phyloP scores from a whole-genome alignment of 768 basidiomycete genomes.

The Cystobasidium ongulense region DNA sequence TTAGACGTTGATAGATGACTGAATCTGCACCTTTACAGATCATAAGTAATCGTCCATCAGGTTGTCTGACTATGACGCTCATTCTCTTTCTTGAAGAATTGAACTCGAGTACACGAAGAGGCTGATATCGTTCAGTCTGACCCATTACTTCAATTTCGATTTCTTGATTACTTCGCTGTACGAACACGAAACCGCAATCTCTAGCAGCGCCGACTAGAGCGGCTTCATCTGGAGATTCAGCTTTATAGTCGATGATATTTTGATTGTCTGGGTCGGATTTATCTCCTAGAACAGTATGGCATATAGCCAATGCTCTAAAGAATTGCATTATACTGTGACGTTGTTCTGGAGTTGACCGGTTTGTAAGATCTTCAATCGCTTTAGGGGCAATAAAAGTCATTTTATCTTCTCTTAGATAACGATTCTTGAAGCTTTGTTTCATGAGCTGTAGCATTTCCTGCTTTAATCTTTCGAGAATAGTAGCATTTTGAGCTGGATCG shows the following conservation, averaged over 20 bases:
- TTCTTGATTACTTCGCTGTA: slow-evolving; percentile 62
- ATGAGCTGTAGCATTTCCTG: slow-evolving; percentile 66
- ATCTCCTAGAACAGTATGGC: slow-evolving; percentile 83
- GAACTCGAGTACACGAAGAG: slow-evolving; percentile 81
- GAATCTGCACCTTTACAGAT: slow-evolving; percentile 97
- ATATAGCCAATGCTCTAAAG: slow-evolving; percentile 89
- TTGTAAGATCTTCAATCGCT: slow-evolving; percentile 66
- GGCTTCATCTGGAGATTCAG: slow-evolving; percentile 91
- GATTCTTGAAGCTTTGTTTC: slow-evolving; percentile 75
- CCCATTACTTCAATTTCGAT: slow-evolving; percentile 90
- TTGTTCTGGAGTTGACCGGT: slow-evolving; percentile 46
- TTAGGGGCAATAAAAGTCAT: slow-evolving; percentile 81
- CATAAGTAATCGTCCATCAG: slow-evolving; percentile 70
- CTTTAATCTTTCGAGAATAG: slow-evolving; percentile 60
- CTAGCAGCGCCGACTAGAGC: slow-evolving; percentile 85
- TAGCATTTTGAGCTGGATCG: slow-evolving; percentile 63
- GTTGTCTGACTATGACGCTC: slow-evolving; percentile 79
- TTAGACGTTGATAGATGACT: slow-evolving; percentile 80
- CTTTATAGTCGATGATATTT: slow-evolving; percentile 64
- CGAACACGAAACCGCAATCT: slow-evolving; percentile 86
- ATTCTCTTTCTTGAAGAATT: slow-evolving; percentile 89
- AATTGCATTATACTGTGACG: slow-evolving; percentile 61
- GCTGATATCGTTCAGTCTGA: slow-evolving; percentile 68
- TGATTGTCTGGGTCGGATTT: slow-evolving; percentile 60
- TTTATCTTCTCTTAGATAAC: slow-evolving; percentile 68